Base-by-base conservation (phyloP, 495 filamentous ascomycete genomes). In the Lophiostoma macrostomum region DNA sequence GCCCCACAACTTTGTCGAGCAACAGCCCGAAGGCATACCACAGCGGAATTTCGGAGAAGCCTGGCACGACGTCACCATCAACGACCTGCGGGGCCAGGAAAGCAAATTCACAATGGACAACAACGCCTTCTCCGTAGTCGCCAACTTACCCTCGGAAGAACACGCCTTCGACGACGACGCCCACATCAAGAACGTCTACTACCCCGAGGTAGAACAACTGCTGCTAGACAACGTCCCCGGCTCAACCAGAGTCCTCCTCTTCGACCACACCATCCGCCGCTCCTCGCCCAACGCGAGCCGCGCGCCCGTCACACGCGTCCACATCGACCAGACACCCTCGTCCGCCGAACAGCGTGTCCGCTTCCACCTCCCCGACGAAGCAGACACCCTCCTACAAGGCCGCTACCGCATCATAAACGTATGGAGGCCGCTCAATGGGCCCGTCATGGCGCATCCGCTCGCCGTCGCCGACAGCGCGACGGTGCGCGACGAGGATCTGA, bases 191-290 rank as follows among this genome's bases (percentile, higher is more conserved):
- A 40, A 67, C 12, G 71, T 78, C 52, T 96, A 96, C 76, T 96
- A 95, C 76, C 86, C 88, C 0, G 88, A 94, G 64, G 79, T 91
- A 19, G 80, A 86, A 68, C 50, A 70, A 5, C 73, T 95, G 41
- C 69, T 96, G 0, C 71, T 84, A 1, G 56, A 73, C 16, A 63
- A 78, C 50, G 72, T 90, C 43, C 80, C 83, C 2, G 85, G 82
- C 28, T 74, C 75, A 16, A 73, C 78, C 35, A 70, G 78, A 4
- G 72, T 94, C 27, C 66, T 87, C 50, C 68, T 96, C 60, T 96
- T 96, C 76, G 90, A 96, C 78, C 88, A 96, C 73, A 96, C 90
- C 13, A 81, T 95, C 73, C 86, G 90, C 3, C 81, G 84, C 30
- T 69, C 78, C 5, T 64, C 50, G 4, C 72, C 78, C 1, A 51